Base-by-base conservation (phyloP, 2,329 filamentous ascomycete species). In the Tolypocladium inflatum region DNA sequence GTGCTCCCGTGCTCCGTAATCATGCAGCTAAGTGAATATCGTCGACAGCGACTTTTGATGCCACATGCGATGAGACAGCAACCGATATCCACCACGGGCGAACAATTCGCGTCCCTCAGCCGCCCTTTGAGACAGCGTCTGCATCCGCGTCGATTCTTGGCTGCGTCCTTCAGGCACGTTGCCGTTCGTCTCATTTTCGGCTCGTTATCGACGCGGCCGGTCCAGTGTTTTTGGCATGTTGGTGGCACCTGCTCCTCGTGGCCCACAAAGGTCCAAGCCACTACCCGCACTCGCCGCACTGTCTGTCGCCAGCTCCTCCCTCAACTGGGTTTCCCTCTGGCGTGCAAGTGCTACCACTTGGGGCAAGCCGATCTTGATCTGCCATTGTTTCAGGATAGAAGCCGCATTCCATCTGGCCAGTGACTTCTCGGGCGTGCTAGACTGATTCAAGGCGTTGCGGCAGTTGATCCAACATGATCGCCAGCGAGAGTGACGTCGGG, bases 351-450 rank as follows among this genome's bases (percentile, higher is more conserved):
- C 26, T 42, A 57, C 51, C 45, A 41, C 42, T 38, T 35, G 53
- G 37, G 43, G 39, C 17, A 54, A 56, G 62, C 57, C 56, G 59
- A 64, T 65, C 61, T 63, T 61, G 62, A 65, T 65, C 61, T 65
- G 58, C 62, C 55, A 57, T 58, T 61, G 62, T 64, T 63, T 63
- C 63, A 65, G 60, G 50, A 61, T 55, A n/a, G 42, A 39, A 54
- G 51, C 33, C 58, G 52, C 43, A 48, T 26, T 23, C 23, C 7
- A 48, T 26, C 21, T 19, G 23, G 43, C 23, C 45, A 50, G 5
- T 19, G 23, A 19, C 17, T 4, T 11, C 48, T n/a, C 26, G 26
- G 26, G 7, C 26, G 8, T 50, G 26, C 45, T 50, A 33, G 26
- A n/a, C 45, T 50, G 45, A 50, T 48, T 30, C 45, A 30, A 19